Percentiles rank a stretch among this genome's conserved stretches.
Conservation (phyloP, 768 basidiomycete genomes). For the Filobasidium floriforme region DNA sequence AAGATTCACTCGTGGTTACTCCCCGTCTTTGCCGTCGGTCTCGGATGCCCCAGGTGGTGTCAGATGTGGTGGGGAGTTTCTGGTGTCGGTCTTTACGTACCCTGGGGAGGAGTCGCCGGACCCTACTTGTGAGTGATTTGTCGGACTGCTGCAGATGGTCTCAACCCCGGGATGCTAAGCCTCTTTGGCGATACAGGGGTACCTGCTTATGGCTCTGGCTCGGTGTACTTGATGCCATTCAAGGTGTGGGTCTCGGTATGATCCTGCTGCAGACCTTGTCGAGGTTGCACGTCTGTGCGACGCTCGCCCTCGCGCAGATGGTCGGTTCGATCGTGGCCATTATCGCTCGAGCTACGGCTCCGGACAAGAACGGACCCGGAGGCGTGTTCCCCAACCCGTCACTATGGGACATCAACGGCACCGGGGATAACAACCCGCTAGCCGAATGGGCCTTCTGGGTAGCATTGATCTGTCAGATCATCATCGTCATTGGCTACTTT, state of each 20-base stretch:
- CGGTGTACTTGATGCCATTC: slow-evolving; percentile 85
- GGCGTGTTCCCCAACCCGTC: slow-evolving; percentile 87
- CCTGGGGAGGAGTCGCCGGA: slow-evolving; percentile 78
- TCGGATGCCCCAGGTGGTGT: slow-evolving; percentile 91
- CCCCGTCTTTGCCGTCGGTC: slow-evolving; percentile 88
- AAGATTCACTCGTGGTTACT: slow-evolving; percentile 93
- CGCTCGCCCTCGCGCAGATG: slow-evolving; percentile 80
- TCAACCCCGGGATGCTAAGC: neutral
- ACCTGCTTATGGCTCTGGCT: slow-evolving; percentile 90
- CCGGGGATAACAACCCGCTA: slow-evolving; percentile 38
- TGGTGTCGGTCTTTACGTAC: slow-evolving; percentile 82
- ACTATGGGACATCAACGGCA: slow-evolving; percentile 71
- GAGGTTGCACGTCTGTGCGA: slow-evolving; percentile 86
- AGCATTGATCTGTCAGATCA: slow-evolving; percentile 53
- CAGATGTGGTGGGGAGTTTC: slow-evolving; percentile 97
- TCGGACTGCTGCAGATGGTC: neutral
- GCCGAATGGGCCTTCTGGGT: slow-evolving; percentile 66
- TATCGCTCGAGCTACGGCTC: slow-evolving; percentile 82
- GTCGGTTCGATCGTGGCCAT: slow-evolving; percentile 86
- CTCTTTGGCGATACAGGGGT: slow-evolving; percentile 45
- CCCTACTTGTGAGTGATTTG: slow-evolving; percentile 58
- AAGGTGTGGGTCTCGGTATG: slow-evolving; percentile 70
- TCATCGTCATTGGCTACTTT: slow-evolving; percentile 87
- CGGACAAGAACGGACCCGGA: slow-evolving; percentile 73
- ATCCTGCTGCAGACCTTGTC: slow-evolving; percentile 61